These are phyloP conservation scores for Austroboletus eburneus DNA, from an alignment of 768 basidiomycete genomes.

Conservation along the genomic window DNA sequence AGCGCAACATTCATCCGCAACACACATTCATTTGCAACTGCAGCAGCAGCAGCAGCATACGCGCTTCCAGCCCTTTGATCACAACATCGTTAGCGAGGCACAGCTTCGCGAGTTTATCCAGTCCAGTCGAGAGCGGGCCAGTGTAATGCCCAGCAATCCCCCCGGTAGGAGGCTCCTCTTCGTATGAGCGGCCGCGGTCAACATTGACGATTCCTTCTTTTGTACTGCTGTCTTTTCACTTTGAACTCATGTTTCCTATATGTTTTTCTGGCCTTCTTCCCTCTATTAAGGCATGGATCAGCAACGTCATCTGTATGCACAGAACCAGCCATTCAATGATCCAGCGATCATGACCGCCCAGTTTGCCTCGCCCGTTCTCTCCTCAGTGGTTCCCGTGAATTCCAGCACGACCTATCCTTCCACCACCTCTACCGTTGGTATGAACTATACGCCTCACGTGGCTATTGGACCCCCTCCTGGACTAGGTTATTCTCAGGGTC, in stretches of 20 bases:
- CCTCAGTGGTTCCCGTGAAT: slow-evolving; percentile 13
- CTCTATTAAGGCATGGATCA: slow-evolving; percentile 32
- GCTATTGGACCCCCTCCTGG: slow-evolving; percentile 67
- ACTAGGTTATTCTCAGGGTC: slow-evolving; percentile 42
- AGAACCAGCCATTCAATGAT: slow-evolving; percentile 56
- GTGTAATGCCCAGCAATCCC: slow-evolving; percentile 29
- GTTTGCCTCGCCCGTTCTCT: slow-evolving; percentile 42
- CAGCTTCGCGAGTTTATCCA: slow-evolving; percentile 75
- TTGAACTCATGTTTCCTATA: slow-evolving; percentile 19
- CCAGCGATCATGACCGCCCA: slow-evolving; percentile 80
- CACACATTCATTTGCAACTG: slow-evolving; percentile 33
- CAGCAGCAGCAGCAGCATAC: slow-evolving; percentile 31
- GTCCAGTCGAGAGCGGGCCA: slow-evolving; percentile 58
- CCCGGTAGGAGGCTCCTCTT: slow-evolving; percentile 49
- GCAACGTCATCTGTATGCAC: slow-evolving; percentile 32
- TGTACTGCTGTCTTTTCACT: slow-evolving; percentile 22
- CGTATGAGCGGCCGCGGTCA: slow-evolving; percentile 31
- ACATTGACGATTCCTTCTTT: slow-evolving; percentile 33
- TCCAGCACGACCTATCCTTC: slow-evolving; percentile 10
- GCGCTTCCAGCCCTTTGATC: slow-evolving; percentile 57
- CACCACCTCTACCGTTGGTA: slow-evolving; percentile 10
- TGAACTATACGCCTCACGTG: slow-evolving; percentile 19
- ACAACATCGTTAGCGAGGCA: slow-evolving; percentile 58
- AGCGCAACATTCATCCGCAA: slow-evolving; percentile 41
- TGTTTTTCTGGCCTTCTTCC: slow-evolving; percentile 9